Base-by-base conservation (phyloP, 495 filamentous ascomycete genomes). In the Oidiodendron maius region DNA sequence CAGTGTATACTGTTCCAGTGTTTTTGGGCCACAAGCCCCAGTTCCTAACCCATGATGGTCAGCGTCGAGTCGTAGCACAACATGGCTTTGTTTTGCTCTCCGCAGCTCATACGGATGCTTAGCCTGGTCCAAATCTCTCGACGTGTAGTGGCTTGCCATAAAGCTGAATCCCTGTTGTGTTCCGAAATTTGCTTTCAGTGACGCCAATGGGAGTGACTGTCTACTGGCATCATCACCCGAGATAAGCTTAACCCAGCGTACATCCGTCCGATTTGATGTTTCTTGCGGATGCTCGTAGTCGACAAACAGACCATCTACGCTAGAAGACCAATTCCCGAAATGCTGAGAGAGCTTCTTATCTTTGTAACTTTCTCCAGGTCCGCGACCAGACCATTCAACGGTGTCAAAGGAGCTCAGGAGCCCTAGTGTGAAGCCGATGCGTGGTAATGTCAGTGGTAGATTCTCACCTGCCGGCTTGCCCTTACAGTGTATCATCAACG, bases 221-320 rank as follows among this genome's bases (percentile, higher is more conserved):
- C 13, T n/a, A 12, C n/a, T n/a, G n/a, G 15, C 30, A 85, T 82
- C 46, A 57, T 63, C 8, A 11, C 36, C 45, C 1, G 40, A 44
- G 4, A 52, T 40, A 56, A 77, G 68, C 53, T 75, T 63, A 15
- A 84, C 65, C 76, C 80, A 84, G 17, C 75, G 57, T 3, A 74
- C 74, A 46, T 84, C 82, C 4, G 74, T 76, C n/a, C 81, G 58
- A 52, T 84, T 83, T 0, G 78, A 78, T 22, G 61, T 69, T 34
- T 86, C 83, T 57, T 87, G 83, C 10, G 83, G 83, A 38, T 77
- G 77, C 47, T 87, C 83, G 55, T 85, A 87, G 10, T 71, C 61
- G 3, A 70, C 68, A 38, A 71, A 75, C 9, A 85, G 59, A 3
- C 72, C 64, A 21, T 72, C 70, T 6, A 67, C 52, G 1, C 52